A percentile compares a stretch with the other conserved stretches of the same genome.
Evolutionary conservation across 495 filamentous ascomycete species (phyloP).

Genomic region (Saxophila tyrrhenica): DNA sequence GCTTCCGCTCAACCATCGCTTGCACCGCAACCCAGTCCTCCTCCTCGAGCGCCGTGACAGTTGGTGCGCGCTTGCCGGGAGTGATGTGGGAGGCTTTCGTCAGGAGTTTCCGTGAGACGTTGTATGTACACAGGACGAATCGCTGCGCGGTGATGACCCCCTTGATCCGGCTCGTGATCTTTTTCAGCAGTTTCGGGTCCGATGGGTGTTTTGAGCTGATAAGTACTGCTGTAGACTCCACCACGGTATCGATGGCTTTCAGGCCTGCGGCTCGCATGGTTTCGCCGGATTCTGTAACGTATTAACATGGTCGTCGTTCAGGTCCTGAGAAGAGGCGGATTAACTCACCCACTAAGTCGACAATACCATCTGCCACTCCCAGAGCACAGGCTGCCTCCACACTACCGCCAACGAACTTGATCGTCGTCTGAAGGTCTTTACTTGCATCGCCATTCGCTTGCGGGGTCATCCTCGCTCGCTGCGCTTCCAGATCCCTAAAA

Average conservation of each 20-base stretch:
- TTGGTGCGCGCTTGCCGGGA: conserved; percentile 89
- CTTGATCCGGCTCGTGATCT: conserved; percentile 70
- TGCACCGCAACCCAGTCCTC: conserved; percentile 87
- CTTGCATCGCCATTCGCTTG: conserved; percentile 25
- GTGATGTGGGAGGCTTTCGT: conserved; percentile 63
- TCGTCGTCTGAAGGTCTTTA: conserved; percentile 54
- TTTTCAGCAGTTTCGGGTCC: conserved; percentile 62
- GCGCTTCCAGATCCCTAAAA: conserved; percentile 62
- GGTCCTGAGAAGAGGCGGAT: background rate
- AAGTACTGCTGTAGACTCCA: conserved; percentile 73
- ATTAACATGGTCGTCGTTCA: background rate
- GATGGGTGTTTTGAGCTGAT: conserved; percentile 85
- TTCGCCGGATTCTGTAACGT: conserved; percentile 73
- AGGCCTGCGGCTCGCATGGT: conserved; percentile 97
- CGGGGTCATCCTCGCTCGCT: conserved; percentile 4
- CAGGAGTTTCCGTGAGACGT: conserved; percentile 61
- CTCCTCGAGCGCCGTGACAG: conserved; percentile 74
- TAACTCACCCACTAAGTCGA: conserved; percentile 83
- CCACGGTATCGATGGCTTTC: conserved; percentile 87
- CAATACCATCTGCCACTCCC: conserved; percentile 91
- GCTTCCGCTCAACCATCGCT: conserved; percentile 87
- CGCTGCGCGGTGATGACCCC: conserved; percentile 94
- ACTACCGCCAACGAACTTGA: conserved; percentile 87
- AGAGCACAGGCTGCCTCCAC: conserved; percentile 94
- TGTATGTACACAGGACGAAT: conserved; percentile 94